Base-by-base conservation (phyloP, 2,329 filamentous ascomycete species). In the Alternaria arborescens region DNA sequence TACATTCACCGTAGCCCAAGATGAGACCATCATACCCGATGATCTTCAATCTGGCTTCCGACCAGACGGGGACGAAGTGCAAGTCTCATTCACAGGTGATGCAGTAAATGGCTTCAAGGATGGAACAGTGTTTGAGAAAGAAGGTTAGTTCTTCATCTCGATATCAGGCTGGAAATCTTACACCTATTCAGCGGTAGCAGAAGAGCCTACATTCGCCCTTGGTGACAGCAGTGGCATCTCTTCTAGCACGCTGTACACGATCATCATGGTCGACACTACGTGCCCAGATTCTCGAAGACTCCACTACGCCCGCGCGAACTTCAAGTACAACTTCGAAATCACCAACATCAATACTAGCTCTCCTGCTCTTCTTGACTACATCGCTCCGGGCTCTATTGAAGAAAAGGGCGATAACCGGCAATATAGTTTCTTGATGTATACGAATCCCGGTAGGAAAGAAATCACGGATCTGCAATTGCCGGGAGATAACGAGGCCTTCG, bases 221-320 rank as follows among this genome's bases (percentile, higher is more conserved):
- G 75, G 76, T 26, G 76, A 78, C 58, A 72, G 68, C 52, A 72
- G 68, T 18, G 72, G 71, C 41, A 77, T 78, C 47, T 59, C 63
- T 3, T 64, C 73, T 5, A 54, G 24, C n/a, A 68, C 64, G 0
- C 58, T 67, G 14, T 77, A 74, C 60, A 76, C 70, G 11, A 67
- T 77, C 30, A 44, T 76, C 43, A 67, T 77, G 65, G 47, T 78
- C 10, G 75, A 78, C 61, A 75, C 73, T 20, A 77, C 75, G 30
- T 73, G 70, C 28, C 61, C 70, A n/a, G 60, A 65, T 18, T 60
- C 66, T 3, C 69, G 71, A 2, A 72, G 51, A 3, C 60, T 78
- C n/a, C 75, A 78, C 64, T 78, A 71, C 57, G 70, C 61, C 5
- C 70, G 70, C 7, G 43, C 73, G 8, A 76, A 77, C 58, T 77